Base-by-base conservation (phyloP, 2,329 filamentous ascomycete genomes). In the Cyphellophora europaea region DNA sequence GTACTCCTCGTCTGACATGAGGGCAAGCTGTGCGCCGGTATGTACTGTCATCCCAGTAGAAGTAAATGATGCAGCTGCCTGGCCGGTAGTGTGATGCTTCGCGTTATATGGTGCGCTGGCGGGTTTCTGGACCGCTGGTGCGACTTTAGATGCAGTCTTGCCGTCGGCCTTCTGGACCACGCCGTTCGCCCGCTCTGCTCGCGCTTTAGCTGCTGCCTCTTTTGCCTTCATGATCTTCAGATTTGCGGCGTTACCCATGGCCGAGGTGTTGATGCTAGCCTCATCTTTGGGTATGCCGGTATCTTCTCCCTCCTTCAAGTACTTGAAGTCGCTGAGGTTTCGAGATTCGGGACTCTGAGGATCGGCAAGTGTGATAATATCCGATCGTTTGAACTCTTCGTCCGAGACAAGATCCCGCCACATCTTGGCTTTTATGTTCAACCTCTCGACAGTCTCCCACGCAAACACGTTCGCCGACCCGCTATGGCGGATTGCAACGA, bases 351-450 rank as follows among this genome's bases (percentile, higher is more conserved):
- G 68, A 56, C 94, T 94, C 55, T 94, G 88, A 8, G 91, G 91
- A 55, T 98, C 91, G 56, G 98, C 93, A 6, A 98, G 66, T 0
- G 87, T 95, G 53, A 98, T 93, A 41, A 98, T 89, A 58, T 98
- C 91, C 49, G 83, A 83, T 43, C 91, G 75, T 18, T 75, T 75
- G 52, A 98, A 98, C 40, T 87, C 82, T 43, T 78, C 72, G 49
- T 98, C 89, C 51, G 82, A 85, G 6, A 96, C 72, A 28, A 98
- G 63, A 60, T 98, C 91, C 46, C 70, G 74, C 91, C 91, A 98
- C 65, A 93, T 82, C 72, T 95, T 96, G 32, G 86, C 72, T 66
- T 96, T 96, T 60, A 98, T 81, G 58, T 98, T 98, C 65, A 98
- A 75, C 50, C 84, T 74, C 61, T 96, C 85, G 23, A 98, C 77